Evolutionary conservation across 2,329 filamentous ascomycete genomes (phyloP).

Genomic region (Ophiocordyceps camponoti-rufipedis): DNA sequence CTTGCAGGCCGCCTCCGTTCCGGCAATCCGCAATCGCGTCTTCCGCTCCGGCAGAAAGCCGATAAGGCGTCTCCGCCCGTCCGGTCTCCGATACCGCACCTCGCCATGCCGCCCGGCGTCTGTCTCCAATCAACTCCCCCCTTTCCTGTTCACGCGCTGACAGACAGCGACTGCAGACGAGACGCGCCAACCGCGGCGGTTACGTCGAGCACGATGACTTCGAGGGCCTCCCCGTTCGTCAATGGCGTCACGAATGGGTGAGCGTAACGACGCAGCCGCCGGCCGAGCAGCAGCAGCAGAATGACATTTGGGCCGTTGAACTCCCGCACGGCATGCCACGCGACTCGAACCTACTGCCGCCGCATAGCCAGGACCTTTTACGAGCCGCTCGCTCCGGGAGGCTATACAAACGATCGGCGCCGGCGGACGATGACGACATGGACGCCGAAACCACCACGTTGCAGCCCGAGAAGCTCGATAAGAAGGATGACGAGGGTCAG

Average conservation of each 20-base stretch:
- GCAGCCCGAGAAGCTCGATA: constrained; percentile 32
- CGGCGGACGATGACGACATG: constrained; percentile 39
- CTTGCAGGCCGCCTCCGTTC: too few relatives aligned
- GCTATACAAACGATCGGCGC: constrained; percentile 53
- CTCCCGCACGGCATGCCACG: constrained; percentile 68
- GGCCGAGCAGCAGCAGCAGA: constrained; percentile 42
- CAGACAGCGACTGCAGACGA: constrained; percentile 21
- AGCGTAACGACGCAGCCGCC: constrained; percentile 47
- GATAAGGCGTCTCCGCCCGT: neutral
- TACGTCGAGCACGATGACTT: constrained; percentile 45
- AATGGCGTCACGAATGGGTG: constrained; percentile 64
- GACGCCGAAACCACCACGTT: constrained; percentile 23
- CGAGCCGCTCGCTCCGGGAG: constrained; percentile 62
- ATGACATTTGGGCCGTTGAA: constrained; percentile 57
- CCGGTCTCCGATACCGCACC: neutral
- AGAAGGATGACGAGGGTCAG: constrained; percentile 43
- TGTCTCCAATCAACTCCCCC: neutral
- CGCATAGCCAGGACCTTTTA: constrained; percentile 67
- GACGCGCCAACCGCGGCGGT: constrained; percentile 36
- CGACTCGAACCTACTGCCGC: constrained; percentile 59
- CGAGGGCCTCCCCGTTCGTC: constrained; percentile 66
- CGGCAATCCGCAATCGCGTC: too few relatives aligned
- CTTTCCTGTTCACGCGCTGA: constrained; percentile 1
- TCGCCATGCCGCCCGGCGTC: constrained; percentile 1
- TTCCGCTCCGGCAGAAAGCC: too few relatives aligned